phyloP scores from a whole-genome alignment of 495 filamentous ascomycete species.

The Terfezia boudieri region DNA sequence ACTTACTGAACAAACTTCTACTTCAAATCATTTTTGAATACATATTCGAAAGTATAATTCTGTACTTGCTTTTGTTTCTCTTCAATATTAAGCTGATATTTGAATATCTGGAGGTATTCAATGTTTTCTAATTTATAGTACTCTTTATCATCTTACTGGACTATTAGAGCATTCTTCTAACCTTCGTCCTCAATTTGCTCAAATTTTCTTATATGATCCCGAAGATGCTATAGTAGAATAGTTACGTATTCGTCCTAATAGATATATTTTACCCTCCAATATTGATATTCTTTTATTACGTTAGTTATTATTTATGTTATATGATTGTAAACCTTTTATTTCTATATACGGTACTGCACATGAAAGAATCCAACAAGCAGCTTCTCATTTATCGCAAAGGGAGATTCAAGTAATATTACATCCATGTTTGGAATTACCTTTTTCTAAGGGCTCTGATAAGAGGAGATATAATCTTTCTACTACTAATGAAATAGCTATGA shows the following conservation, averaged over 20 bases:
- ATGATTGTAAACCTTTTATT: not conserved
- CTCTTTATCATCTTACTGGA: not conserved
- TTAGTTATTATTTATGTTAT: not conserved
- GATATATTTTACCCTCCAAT: not conserved
- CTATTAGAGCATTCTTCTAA: not conserved
- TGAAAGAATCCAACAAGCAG: not conserved
- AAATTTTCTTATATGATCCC: not conserved
- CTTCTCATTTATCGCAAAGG: not conserved
- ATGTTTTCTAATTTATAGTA: not conserved
- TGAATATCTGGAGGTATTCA: not conserved
- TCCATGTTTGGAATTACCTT: not conserved
- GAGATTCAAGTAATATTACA: not conserved
- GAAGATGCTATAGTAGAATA: not conserved
- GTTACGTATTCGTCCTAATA: not conserved
- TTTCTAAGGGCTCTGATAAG: not conserved
- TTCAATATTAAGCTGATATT: not conserved
- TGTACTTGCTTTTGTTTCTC: not conserved
- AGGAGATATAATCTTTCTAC: not conserved
- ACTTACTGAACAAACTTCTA: not conserved
- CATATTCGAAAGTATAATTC: slow-evolving; percentile 3
- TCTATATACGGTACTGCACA: not conserved
- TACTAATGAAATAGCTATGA: not conserved
- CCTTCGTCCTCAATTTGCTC: not conserved
- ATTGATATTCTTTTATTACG: not conserved
- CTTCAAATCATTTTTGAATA: not conserved